Evolutionary conservation across 108 stramenopile genomes (phyloP), one percentile per base, ranked within the genome.

Genomic region (Fragilariopsis cylindrus): DNA sequence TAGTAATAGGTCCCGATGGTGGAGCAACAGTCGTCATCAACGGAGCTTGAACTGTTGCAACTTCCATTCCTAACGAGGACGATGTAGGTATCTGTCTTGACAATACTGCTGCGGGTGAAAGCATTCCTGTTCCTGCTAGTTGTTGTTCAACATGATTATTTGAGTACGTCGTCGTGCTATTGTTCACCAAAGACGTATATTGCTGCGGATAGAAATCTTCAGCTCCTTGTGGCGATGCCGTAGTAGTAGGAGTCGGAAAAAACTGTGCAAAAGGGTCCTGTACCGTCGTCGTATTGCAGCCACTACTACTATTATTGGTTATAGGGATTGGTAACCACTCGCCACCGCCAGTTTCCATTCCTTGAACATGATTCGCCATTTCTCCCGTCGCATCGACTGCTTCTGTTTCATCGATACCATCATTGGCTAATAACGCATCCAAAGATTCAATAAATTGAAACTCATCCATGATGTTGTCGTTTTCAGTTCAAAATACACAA

Each of bases 371-470:
- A 45, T 63, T 63, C n/a, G 7, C 40, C 16, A 63, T 42, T 63
- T 63, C 62, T 63, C 13, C 67, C 12, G 67, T 21, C 13, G 48
- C 67, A 9, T n/a, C 18, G 48, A 48, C 30, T 68, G 67, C 48
- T 50, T 50, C 67, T n/a, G 52, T 12, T n/a, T 53, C 52, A 48
- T 64, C 65, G 40, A 78, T 46, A 40, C 52, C 63, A 53, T 78
- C 77, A 16, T 47, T 66, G 70, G 70, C 63, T 42, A 80, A 54
- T 12, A 75, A 60, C 3, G 74, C 74, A 80, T 80, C 79, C 50
- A 80, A 63, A 11, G 77, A 78, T n/a, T 65, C 70, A 52, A 70
- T 80, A 54, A 71, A 75, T 41, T 75, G 60, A 50, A 75, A 19
- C 15, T 75, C 79, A 30, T 71, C 79, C 69, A 80, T 80, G 49